Evolutionary conservation across 768 basidiomycete genomes (phyloP).

Genomic region (Termitomyces sp.): DNA sequence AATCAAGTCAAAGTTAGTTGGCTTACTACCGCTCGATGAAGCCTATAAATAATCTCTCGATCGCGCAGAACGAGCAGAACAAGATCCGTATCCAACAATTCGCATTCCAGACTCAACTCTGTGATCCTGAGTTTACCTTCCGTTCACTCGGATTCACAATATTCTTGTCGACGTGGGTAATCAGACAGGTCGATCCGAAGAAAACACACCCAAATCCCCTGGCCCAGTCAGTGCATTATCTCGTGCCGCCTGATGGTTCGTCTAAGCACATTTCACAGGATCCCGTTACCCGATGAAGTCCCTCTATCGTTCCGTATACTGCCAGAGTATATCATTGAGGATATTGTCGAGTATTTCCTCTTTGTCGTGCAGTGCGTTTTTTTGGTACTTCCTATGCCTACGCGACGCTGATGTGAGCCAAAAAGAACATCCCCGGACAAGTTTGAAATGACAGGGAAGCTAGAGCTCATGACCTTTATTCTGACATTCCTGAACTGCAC

Average conservation of each 20-base stretch:
- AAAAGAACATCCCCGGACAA: constrained; percentile 66
- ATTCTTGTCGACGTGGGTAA: constrained; percentile 92
- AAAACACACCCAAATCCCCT: constrained; percentile 69
- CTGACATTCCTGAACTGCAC: constrained; percentile 92
- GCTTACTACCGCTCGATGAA: background rate
- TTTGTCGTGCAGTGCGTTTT: constrained; percentile 77
- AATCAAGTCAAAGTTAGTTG: constrained; percentile 68
- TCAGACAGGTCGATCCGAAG: constrained; percentile 83
- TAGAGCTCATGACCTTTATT: constrained; percentile 82
- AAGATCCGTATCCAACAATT: constrained; percentile 72
- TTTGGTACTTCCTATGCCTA: background rate
- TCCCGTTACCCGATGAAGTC: constrained; percentile 84
- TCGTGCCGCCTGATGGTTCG: background rate
- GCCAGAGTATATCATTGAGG: constrained; percentile 93
- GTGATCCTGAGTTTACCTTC: constrained; percentile 82
- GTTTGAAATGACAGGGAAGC: constrained; percentile 81
- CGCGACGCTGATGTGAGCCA: constrained; percentile 19
- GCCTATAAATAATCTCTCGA: background rate
- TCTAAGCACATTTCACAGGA: constrained; percentile 40
- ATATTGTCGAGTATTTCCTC: constrained; percentile 85
- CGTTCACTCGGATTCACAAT: constrained; percentile 80
- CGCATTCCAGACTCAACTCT: constrained; percentile 81
- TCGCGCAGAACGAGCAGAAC: constrained; percentile 59
- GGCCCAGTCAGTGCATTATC: constrained; percentile 53
- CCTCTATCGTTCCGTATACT: constrained; percentile 83